Evolutionary conservation across 2,329 filamentous ascomycete genomes (phyloP).

Genomic region (Incumbomyces lentus): DNA sequence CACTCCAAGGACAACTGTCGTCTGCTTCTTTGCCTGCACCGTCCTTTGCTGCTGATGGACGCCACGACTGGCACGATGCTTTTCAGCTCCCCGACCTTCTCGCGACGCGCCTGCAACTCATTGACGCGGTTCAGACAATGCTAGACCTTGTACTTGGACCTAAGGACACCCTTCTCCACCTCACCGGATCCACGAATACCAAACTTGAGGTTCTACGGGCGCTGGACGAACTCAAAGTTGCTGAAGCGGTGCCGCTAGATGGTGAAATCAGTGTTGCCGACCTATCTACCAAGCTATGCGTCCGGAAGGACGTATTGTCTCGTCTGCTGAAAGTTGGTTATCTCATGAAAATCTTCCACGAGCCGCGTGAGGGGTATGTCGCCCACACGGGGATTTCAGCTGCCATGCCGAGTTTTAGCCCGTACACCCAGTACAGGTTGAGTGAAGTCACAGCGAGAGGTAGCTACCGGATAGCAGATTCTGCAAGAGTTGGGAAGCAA

Average conservation of each 20-base stretch:
- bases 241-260: neutral
- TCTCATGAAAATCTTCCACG: slow-evolving; percentile 2
- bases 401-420: slow-evolving; percentile 1
- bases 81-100: neutral
- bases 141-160: slow-evolving; percentile 1
- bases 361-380: neutral
- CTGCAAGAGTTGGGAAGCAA: neutral
- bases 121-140: neutral
- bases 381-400: neutral
- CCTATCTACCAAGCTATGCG: slow-evolving; percentile 1
- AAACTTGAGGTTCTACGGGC: slow-evolving; percentile 2
- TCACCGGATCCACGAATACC: neutral
- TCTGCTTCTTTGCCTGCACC: neutral
- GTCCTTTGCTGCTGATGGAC: neutral
- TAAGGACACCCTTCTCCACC: neutral
- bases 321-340: neutral
- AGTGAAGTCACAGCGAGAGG: neutral
- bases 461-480: neutral
- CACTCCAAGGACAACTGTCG: slow-evolving; percentile 4
- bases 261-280: neutral
- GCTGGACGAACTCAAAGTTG: neutral
- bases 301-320: neutral
- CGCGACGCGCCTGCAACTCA: neutral
- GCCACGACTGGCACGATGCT: slow-evolving; percentile 1
- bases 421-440: neutral